Base-by-base conservation (phyloP, 2,329 filamentous ascomycete genomes). In the Pseudocercospora macadamiae region DNA sequence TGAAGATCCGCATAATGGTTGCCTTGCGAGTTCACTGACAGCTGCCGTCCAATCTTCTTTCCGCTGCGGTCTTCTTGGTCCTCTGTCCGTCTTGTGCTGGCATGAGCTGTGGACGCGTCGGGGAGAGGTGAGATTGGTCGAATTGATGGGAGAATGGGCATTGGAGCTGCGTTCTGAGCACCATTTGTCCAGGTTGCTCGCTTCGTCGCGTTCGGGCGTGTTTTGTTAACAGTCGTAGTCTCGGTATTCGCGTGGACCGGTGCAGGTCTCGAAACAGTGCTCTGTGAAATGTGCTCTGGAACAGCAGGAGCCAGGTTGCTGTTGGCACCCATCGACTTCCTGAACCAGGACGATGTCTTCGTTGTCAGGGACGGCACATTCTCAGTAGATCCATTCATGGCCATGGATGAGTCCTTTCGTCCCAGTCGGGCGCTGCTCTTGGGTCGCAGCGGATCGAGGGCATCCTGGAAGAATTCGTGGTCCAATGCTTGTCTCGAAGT, bases 41-140 rank as follows among this genome's bases (percentile, higher is more conserved):
- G 79, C 76, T 99, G 95, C 54, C 95, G 86, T 57, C 93, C 93
- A 77, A 97, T 91, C 81, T 99, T 99, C 83, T 95, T 96, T 63
- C 83, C 82, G 2, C 81, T 81, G 77, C 91, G 89, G 42, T 88
- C 86, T 9, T 78, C 76, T 21, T 6, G 75, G 28, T 65, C 56
- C 44, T 71, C 77, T 28, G 75, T 75, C 16, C 82, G 79, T 42
- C 86, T 83, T 57, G 85, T 87, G 70, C 86, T 93, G 53, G 90
- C 93, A 75, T 96, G 92, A 25, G 93, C 95, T 56, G 88, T 96
- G 45, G 96, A 91, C 52, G 91, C 85, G 75, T 97, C 93, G 4
- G 93, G 95, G n/a, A 97, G 76, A n/a, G 95, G 95, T 34, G 95
- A 97, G 52, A 97, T 93, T 10, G 95, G 93, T 64, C 89, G 86